phyloP scores from a whole-genome alignment of 1,284 basidiomycete genomes.

The Takashimella koratensis region DNA sequence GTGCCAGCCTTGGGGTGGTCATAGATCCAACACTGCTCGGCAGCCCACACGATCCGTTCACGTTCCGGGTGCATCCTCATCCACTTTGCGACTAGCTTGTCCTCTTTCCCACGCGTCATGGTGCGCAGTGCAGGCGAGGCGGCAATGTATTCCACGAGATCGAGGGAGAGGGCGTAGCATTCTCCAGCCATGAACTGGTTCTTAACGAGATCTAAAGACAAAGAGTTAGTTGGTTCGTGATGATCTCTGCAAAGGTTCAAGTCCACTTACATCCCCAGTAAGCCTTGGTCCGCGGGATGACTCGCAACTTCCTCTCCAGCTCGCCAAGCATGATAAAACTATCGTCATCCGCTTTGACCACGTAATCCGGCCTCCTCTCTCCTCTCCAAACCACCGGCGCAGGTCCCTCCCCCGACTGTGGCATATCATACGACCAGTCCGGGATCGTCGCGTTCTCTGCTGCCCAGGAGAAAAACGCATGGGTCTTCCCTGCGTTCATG shows the following conservation, averaged over 20 bases:
- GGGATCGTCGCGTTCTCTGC: constrained; percentile 88
- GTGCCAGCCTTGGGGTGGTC: constrained; percentile 92
- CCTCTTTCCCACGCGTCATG: constrained; percentile 79
- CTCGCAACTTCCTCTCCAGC: constrained; percentile 75
- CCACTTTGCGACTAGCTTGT: constrained; percentile 91
- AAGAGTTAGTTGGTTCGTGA: not conserved
- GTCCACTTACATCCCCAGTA: constrained; percentile 83
- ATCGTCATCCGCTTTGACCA: constrained; percentile 91
- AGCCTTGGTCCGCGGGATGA: constrained; percentile 66
- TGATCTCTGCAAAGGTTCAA: not conserved
- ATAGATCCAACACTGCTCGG: constrained; percentile 96
- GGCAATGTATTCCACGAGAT: constrained; percentile 84
- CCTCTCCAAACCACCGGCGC: constrained; percentile 26
- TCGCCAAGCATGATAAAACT: constrained; percentile 91
- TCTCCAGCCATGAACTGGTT: constrained; percentile 96
- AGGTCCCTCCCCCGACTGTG: constrained; percentile 2
- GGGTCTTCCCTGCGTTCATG: constrained; percentile 54
- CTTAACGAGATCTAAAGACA: constrained; percentile 69
- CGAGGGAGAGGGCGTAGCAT: constrained; percentile 85
- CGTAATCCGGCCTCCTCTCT: constrained; percentile 67
- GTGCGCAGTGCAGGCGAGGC: constrained; percentile 65
- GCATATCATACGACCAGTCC: constrained; percentile 27
- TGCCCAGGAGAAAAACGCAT: constrained; percentile 57
- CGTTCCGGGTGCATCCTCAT: constrained; percentile 82
- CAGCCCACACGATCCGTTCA: constrained; percentile 76